Percentiles rank a stretch among this genome's conserved stretches.
phyloP scores from a whole-genome alignment of 2,329 filamentous ascomycete species.

The Chalaropsis thielavioides region DNA sequence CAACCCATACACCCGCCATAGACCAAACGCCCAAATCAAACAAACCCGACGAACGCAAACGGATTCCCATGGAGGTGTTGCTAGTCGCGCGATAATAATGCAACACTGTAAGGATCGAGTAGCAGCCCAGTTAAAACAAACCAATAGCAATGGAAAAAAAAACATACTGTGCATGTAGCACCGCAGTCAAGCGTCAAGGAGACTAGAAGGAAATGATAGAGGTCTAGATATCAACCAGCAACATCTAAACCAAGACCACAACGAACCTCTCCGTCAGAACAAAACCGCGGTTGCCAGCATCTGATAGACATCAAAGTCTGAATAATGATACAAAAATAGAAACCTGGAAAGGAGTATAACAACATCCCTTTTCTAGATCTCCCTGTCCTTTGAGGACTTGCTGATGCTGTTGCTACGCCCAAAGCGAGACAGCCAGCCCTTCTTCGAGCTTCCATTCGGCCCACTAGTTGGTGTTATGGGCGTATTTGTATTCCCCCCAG shows the following conservation, averaged over 20 bases:
- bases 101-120: too few species aligned
- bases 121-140: too few species aligned
- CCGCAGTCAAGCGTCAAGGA: not conserved
- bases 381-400: slow-evolving; percentile 9
- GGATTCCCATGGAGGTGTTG: too few species aligned
- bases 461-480: slow-evolving; percentile 7
- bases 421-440: slow-evolving; percentile 16
- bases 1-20: too few species aligned
- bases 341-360: not conserved
- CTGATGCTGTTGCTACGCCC: slow-evolving; percentile 16
- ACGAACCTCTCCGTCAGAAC: not conserved
- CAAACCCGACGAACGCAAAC: too few species aligned
- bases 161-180: not conserved
- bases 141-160: too few species aligned
- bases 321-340: slow-evolving; percentile 7
- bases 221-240: not conserved
- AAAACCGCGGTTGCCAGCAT: not conserved
- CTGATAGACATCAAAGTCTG: not conserved
- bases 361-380: not conserved
- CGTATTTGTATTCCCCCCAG: slow-evolving; percentile 4
- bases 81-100: too few species aligned
- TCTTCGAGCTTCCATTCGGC: slow-evolving; percentile 11
- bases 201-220: not conserved
- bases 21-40: too few species aligned
- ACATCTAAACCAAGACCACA: not conserved